Evolutionary conservation across 2,329 filamentous ascomycete genomes (phyloP), one percentile per base, ranked within the genome.

Genomic region (Alternaria sp.): DNA sequence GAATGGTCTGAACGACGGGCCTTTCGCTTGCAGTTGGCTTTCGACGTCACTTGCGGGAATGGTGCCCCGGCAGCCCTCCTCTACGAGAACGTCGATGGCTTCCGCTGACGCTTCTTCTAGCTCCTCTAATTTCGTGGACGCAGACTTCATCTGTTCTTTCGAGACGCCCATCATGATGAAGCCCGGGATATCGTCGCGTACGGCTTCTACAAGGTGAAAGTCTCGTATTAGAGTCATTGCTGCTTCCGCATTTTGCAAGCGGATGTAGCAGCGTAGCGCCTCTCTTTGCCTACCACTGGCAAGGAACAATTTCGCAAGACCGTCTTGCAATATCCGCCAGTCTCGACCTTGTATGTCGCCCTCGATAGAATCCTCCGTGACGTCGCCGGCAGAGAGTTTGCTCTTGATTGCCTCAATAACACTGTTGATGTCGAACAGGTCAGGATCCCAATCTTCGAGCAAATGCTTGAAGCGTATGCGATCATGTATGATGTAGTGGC

Each of bases 91-190:
- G 2, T 89, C 89, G 55, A 97, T 91, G 2, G 94, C 91, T 77
- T 99, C 95, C 0, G 89, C 87, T 0, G 93, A 96, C 5, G 91
- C 86, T 61, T 91, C 89, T 74, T 93, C 92, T 5, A 98, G 85
- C 66, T 97, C 93, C 0, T 85, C 79, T 17, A 88, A 81, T 0
- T 88, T 83, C 70, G 93, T 91, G 8, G 86, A 86, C 51, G 93
- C 91, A 6, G 86, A 86, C 55, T 87, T 86, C 62, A 91, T 82
- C 69, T 91, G 88, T 55, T 90, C 88, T 64, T 89, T 87, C 0
- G 91, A 89, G 3, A 99, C 91, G n/a, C 94, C 89, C 56, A 99
- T 87, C 67, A 93, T 86, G 59, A 99, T 91, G 71, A 99, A 92
- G 36, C 92, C 90, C 5, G 93, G 90, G 36, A 99, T 94, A 76